Base-by-base conservation (phyloP, 176 grass and related monocot genomes). In the Phyllostachys edulis region DNA sequence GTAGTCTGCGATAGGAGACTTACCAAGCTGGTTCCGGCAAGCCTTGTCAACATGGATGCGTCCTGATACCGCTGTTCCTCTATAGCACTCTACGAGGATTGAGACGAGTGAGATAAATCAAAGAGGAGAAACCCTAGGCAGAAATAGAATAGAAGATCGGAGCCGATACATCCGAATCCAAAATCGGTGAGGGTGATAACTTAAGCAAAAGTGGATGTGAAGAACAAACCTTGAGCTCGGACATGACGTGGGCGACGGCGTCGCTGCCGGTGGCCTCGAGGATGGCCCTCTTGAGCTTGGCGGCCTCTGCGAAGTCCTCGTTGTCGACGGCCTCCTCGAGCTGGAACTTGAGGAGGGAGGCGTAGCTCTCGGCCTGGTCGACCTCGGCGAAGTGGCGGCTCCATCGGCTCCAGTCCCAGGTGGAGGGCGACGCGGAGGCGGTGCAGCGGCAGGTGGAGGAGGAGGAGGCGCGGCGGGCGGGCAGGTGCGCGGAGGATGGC, bases 311-410 rank as follows among this genome's bases (percentile, higher is more conserved):
- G 75, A 98, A 96, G 87, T 98, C 96, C 81, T 98, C 89, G 46
- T 85, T 94, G 9, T 98, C 96, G 18, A 98, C 87, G 40, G 96
- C 96, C 87, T 98, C 96, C 89, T 98, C 93, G 23, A 98, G 85
- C 87, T 98, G 91, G 86, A 98, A 98, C 89, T 90, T 87, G 29
- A 98, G 89, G 18, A 95, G 79, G 60, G 96, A 98, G 7, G 87
- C 89, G 69, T 88, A 92, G 88, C 80, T 98, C 87, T 98, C 93
- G 39, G 89, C 85, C 86, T 91, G 96, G 57, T 94, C 93, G 62
- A 88, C 92, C 69, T 95, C 91, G 13, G 90, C 89, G 85, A 98
- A 95, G 87, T 98, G 93, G 21, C 87, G 87, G 73, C 64, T 98
- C 93, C 96, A 98, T 9, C 90, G 87, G 46, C 77, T 77, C 96